These are phyloP conservation scores for Cordyceps militaris DNA, from an alignment of 2,329 filamentous ascomycete species.

Conservation along the genomic window DNA sequence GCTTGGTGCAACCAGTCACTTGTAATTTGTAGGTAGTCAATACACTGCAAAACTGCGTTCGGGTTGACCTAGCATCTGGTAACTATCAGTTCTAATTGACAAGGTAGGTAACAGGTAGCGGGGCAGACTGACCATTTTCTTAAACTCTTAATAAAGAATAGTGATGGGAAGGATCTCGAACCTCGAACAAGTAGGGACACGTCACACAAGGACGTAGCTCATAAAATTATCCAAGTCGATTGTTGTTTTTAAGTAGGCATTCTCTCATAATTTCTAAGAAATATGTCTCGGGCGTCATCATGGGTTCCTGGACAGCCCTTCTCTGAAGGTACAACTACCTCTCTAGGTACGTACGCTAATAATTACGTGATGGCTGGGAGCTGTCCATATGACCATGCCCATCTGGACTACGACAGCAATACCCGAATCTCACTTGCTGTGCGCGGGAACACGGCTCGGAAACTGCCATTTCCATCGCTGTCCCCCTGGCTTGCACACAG, in stretches of 20 bases:
- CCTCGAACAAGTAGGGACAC: too few relatives aligned
- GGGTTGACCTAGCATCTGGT: neutral
- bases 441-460: constrained; percentile 44
- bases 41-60: neutral
- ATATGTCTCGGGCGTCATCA: neutral
- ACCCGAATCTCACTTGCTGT: constrained; percentile 55
- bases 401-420: constrained; percentile 39
- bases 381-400: too few relatives aligned
- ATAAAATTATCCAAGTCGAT: too few relatives aligned
- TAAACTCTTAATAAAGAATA: neutral
- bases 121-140: neutral
- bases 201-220: too few relatives aligned
- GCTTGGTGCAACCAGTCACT: constrained; percentile 6
- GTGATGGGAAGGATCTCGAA: too few relatives aligned
- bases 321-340: neutral
- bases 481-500: constrained; percentile 29
- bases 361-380: too few relatives aligned
- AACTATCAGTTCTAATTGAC: too few relatives aligned
- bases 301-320: neutral
- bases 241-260: neutral
- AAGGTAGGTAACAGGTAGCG: too few relatives aligned
- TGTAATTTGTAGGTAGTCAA: too few relatives aligned
- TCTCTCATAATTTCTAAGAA: neutral
- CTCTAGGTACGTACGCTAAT: too few relatives aligned
- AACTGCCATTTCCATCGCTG: constrained; percentile 20